phyloP scores from a whole-genome alignment of 805 yeast species.

The Schwanniomyces occidentalis region DNA sequence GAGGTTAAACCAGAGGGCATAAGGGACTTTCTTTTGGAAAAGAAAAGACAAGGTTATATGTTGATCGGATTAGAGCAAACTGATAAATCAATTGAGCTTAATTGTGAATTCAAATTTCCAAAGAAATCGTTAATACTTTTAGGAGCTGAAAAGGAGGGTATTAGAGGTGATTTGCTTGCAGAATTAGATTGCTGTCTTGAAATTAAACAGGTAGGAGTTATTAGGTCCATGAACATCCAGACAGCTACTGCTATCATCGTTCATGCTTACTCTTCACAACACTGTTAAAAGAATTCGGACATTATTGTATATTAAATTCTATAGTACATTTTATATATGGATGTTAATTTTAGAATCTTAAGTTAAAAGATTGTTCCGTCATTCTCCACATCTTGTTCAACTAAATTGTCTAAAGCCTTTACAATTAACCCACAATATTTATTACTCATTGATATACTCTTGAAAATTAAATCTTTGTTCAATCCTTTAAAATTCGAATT shows the following conservation, averaged over 20 bases:
- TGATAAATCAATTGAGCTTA: conserved; percentile 76
- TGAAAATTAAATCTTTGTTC: conserved; percentile 44
- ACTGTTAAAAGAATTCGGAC: conserved; percentile 37
- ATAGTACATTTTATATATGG: conserved; percentile 1
- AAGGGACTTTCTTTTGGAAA: conserved; percentile 53
- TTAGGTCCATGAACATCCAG: conserved; percentile 94
- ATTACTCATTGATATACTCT: conserved; percentile 59
- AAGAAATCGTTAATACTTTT: conserved; percentile 71
- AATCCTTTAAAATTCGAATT: conserved; percentile 56
- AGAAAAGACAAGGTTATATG: conserved; percentile 77
- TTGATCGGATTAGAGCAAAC: conserved; percentile 92
- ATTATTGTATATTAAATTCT: conserved; percentile 6
- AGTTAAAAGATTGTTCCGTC: conserved; percentile 27
- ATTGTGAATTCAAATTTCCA: conserved; percentile 69
- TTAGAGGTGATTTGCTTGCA: conserved; percentile 80
- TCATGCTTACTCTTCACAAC: conserved; percentile 80
- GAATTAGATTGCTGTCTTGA: conserved; percentile 87
- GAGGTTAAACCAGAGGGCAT: conserved; percentile 68
- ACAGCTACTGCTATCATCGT: conserved; percentile 95
- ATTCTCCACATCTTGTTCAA: conserved; percentile 39
- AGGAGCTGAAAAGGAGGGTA: conserved; percentile 89
- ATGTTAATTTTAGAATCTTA: background rate
- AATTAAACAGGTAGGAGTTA: conserved; percentile 88
- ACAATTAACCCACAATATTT: conserved; percentile 64
- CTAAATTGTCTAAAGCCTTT: conserved; percentile 52